phyloP scores from a whole-genome alignment of 805 yeast species.

The Suhomyces sp. region DNA sequence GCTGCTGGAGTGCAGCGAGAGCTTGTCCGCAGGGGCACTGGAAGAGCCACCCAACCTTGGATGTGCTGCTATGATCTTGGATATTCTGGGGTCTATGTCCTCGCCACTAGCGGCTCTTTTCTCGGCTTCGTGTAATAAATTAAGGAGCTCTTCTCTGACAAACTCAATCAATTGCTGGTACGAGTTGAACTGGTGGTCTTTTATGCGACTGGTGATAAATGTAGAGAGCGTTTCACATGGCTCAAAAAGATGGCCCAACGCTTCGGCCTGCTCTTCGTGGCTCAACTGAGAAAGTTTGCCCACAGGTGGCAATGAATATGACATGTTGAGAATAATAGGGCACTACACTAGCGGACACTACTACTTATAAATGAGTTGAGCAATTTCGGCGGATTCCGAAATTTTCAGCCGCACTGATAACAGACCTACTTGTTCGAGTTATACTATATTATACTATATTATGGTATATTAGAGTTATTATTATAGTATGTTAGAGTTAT shows the following conservation, averaged over 20 bases:
- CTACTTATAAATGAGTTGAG: not conserved
- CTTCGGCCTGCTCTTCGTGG: constrained; percentile 27
- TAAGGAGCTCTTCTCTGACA: constrained; percentile 37
- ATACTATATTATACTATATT: no score
- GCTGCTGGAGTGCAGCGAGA: constrained; percentile 61
- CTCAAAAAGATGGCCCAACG: constrained; percentile 61
- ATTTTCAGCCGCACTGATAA: not conserved
- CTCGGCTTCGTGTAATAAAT: constrained; percentile 25
- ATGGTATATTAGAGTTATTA: no score
- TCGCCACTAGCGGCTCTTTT: constrained; percentile 17
- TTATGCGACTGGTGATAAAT: constrained; percentile 28
- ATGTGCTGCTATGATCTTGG: constrained; percentile 79
- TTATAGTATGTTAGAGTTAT: no score
- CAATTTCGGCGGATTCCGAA: not conserved
- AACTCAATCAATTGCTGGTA: constrained; percentile 44
- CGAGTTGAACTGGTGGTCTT: constrained; percentile 11
- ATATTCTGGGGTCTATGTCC: constrained; percentile 24
- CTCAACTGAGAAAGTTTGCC: constrained; percentile 13
- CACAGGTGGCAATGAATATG: constrained; percentile 1
- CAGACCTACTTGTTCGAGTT: no score
- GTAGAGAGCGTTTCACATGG: constrained; percentile 50
- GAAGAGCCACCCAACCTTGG: constrained; percentile 66
- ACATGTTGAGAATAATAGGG: not conserved
- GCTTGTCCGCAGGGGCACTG: constrained; percentile 23
- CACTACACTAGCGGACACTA: not conserved